Evolutionary conservation across 2,329 filamentous ascomycete genomes (phyloP), one percentile per base, ranked within the genome.

Genomic region (Gaeumannomyces tritici): DNA sequence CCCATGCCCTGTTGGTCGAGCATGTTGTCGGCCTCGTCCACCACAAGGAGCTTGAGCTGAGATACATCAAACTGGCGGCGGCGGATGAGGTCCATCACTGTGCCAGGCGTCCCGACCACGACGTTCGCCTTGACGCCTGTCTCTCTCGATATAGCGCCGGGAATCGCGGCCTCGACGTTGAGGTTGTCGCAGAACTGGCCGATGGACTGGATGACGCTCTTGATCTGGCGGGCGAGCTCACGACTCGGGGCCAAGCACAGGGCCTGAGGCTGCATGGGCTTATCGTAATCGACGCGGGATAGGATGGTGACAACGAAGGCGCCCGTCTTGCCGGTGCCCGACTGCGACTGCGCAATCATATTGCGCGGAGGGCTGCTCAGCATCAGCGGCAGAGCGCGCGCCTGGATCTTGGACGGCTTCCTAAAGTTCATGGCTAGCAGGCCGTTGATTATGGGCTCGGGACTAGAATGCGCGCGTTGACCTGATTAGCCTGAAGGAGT

Each of bases 1-100:
- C 95, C 95, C 62, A 99, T 81, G 61, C 95, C 93, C 76, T 96
- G 91, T 75, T 93, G 89, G 72, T 98, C 95, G 64, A 99, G 80
- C 95, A 99, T 99, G 78, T 97, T 98, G 78, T 99, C 95, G 63
- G 95, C 95, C 78, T 99, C 95, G 71, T 99, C 95, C 61, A 99
- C 83, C 62, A 97, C 93, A 65, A 99, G 83, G 11, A 96, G 84
- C 74, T 87, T 90, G 68, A 99, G 80, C 63, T 86, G 77, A 24
- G 82, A 84, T 0, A 86, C 76, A 68, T 96, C 85, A 66, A 99
- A 83, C 70, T 90, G 83, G 67, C 86, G 83, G 69, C 88, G 86
- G 70, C 88, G 88, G 70, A 97, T 88, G 69, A 95, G 81, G 71
- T 98, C 95, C 79, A 89, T 88, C 59, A 95, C 91, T 0, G 93